phyloP scores from a whole-genome alignment of 1,284 basidiomycete genomes.

The Fomitopsis palustris region DNA sequence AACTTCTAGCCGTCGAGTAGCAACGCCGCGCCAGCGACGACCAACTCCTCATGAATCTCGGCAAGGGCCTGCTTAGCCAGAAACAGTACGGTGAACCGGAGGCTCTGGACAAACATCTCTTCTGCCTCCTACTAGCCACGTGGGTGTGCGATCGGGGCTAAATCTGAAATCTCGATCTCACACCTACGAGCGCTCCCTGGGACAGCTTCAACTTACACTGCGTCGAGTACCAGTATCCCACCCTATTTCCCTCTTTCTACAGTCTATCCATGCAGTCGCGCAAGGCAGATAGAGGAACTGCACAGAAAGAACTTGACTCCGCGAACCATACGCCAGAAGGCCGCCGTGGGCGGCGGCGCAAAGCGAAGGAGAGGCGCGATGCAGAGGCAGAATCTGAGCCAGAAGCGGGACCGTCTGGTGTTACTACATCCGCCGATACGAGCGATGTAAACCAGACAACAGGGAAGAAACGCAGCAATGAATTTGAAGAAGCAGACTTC shows the following conservation, averaged over 20 bases:
- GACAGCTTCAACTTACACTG: not conserved
- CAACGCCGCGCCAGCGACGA: conserved; percentile 17
- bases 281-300: not conserved
- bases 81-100: conserved; percentile 6
- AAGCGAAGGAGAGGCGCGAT: conserved; percentile 16
- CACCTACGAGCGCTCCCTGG: not conserved
- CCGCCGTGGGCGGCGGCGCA: conserved; percentile 15
- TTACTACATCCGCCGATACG: not conserved
- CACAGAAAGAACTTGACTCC: not conserved
- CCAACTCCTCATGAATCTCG: conserved; percentile 22
- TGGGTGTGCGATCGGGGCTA: not conserved
- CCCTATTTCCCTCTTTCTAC: not conserved
- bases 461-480: not conserved
- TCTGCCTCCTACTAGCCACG: not conserved
- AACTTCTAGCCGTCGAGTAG: conserved; percentile 16
- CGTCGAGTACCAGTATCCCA: not conserved
- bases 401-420: conserved; percentile 18
- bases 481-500: conserved; percentile 51
- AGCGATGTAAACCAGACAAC: not conserved
- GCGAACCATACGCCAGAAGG: conserved; percentile 10
- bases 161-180: not conserved
- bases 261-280: not conserved
- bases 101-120: conserved; percentile 10
- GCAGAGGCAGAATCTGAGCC: conserved; percentile 6
- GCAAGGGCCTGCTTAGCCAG: not conserved